phyloP scores from a whole-genome alignment of 768 basidiomycete species.

The Hygrocybe coccinea region DNA sequence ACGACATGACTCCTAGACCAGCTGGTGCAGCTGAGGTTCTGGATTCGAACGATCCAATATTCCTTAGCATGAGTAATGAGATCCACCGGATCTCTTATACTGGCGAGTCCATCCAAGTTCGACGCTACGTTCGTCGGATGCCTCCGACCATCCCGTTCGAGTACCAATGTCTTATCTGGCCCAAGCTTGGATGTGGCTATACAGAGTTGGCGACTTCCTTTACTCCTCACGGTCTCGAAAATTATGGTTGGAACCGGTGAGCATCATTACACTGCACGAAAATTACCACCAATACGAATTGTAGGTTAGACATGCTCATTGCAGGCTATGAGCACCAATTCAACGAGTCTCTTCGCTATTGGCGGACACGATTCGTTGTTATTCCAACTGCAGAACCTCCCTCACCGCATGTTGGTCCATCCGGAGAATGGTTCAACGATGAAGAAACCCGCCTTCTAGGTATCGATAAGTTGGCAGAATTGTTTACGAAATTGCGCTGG shows the following conservation, averaged over 20 bases:
- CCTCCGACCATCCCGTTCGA: slow-evolving; percentile 56
- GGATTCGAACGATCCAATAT: slow-evolving; percentile 64
- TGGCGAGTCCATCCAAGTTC: slow-evolving; percentile 85
- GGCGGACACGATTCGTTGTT: slow-evolving; percentile 90
- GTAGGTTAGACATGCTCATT: slow-evolving; percentile 78
- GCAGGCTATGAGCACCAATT: slow-evolving; percentile 78
- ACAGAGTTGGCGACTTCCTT: slow-evolving; percentile 74
- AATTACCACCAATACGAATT: not conserved
- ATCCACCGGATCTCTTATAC: slow-evolving; percentile 91
- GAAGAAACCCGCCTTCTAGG: slow-evolving; percentile 87
- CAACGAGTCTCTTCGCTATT: slow-evolving; percentile 80
- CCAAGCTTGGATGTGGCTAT: slow-evolving; percentile 82
- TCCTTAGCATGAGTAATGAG: slow-evolving; percentile 91
- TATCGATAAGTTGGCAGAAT: slow-evolving; percentile 86
- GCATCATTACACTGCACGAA: slow-evolving; percentile 9
- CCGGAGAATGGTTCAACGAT: slow-evolving; percentile 73
- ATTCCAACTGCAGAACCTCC: slow-evolving; percentile 80
- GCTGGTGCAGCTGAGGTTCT: slow-evolving; percentile 63
- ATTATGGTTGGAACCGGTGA: slow-evolving; percentile 84
- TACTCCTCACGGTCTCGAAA: slow-evolving; percentile 70
- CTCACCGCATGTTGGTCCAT: slow-evolving; percentile 47
- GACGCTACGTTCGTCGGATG: slow-evolving; percentile 76
- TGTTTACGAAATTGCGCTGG: slow-evolving; percentile 84
- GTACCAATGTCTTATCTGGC: slow-evolving; percentile 93
- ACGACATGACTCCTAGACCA: slow-evolving; percentile 53